Evolutionary conservation across 176 grass and related monocot genomes (phyloP).

Genomic region (Musa acuminata): DNA sequence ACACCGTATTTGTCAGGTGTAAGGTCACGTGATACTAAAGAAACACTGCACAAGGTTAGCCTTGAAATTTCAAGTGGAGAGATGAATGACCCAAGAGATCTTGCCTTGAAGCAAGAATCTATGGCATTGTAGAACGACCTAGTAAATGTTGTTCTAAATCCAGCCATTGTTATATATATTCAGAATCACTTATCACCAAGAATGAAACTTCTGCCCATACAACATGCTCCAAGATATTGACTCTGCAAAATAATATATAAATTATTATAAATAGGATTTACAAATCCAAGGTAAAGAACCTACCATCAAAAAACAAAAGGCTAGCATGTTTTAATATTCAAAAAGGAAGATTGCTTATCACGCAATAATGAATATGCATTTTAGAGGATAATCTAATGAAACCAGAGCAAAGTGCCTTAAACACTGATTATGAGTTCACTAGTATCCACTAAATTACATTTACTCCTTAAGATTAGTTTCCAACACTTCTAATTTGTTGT

Average conservation of each 20-base stretch:
- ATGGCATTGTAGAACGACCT: background rate
- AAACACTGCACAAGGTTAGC: background rate
- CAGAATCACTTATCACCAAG: background rate
- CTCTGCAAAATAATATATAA: background rate
- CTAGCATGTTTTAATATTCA: no score
- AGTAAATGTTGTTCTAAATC: background rate
- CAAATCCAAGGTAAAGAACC: no score
- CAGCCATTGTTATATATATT: background rate
- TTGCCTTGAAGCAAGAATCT: background rate
- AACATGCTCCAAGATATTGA: background rate
- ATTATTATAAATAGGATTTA: no score
- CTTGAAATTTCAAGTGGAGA: background rate
- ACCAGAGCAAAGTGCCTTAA: no score
- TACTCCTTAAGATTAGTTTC: no score
- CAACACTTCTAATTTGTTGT: no score
- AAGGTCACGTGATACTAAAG: background rate
- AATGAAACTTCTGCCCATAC: background rate
- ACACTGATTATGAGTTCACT: no score
- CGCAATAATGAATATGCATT: no score
- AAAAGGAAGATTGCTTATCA: no score
- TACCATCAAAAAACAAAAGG: no score
- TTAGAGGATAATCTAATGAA: no score
- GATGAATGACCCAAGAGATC: background rate
- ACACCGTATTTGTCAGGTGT: background rate
- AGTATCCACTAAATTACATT: no score